Conservation (phyloP, 75 land plant genomes). For the Isoetes taiwanensis region DNA sequence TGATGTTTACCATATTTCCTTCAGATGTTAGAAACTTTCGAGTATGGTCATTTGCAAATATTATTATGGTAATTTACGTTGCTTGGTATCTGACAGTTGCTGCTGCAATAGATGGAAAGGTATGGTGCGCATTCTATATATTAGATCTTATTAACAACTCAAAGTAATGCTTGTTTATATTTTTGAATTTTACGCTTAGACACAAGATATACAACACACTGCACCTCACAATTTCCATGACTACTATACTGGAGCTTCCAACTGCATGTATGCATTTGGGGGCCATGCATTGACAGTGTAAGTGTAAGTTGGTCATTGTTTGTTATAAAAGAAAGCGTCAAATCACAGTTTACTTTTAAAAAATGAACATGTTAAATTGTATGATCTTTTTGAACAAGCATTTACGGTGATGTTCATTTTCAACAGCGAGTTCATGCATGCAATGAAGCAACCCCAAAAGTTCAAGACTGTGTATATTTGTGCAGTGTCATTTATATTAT, state of each 20-base stretch:
- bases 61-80: background rate
- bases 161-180: no score
- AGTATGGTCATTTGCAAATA: background rate
- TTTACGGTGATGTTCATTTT: background rate
- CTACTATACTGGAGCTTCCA: background rate
- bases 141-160: no score
- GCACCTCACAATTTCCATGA: background rate
- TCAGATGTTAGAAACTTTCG: background rate
- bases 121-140: no score
- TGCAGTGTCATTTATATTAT: constrained; percentile 13
- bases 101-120: background rate
- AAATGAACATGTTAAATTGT: no score
- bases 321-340: background rate
- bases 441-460: constrained; percentile 28
- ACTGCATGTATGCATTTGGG: background rate
- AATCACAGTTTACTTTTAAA: no score
- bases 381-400: background rate
- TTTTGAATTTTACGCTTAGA: no score
- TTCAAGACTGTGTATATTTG: constrained; percentile 20
- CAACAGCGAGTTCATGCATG: constrained; percentile 32
- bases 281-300: constrained; percentile 1
- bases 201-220: no score
- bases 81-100: constrained; percentile 6
- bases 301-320: background rate
- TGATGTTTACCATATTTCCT: background rate